Evolutionary conservation across 345 rosid genomes (phyloP).

Genomic region (Gossypium raimondii): DNA sequence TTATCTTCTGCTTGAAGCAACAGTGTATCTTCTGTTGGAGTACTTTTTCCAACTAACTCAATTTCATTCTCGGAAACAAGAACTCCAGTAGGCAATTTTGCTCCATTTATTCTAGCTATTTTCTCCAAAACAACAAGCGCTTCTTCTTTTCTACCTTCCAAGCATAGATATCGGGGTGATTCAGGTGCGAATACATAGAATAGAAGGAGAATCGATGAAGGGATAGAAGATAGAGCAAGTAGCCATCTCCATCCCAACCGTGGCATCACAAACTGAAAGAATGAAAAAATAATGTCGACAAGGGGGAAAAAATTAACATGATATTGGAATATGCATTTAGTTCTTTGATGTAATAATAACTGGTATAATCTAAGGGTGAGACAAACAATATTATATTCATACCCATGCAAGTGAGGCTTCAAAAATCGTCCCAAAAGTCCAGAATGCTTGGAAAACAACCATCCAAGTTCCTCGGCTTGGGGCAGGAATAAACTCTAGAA

Average conservation of each 20-base stretch:
- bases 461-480: conserved; percentile 90
- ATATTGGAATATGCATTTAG: too few relatives aligned
- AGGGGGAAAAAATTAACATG: background rate
- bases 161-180: conserved; percentile 78
- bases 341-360: too few relatives aligned
- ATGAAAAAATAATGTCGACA: background rate
- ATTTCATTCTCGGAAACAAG: conserved; percentile 59
- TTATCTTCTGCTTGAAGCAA: conserved; percentile 30
- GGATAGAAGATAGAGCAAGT: conserved; percentile 70
- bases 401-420: conserved; percentile 96
- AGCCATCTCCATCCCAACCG: conserved; percentile 89
- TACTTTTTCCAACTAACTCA: conserved; percentile 35
- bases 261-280: conserved; percentile 83
- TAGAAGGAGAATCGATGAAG: conserved; percentile 68
- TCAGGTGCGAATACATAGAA: conserved; percentile 73
- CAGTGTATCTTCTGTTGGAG: conserved; percentile 38
- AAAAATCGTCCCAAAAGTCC: conserved; percentile 78
- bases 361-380: too few relatives aligned
- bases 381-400: conserved; percentile 9
- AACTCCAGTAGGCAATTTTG: conserved; percentile 55
- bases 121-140: conserved; percentile 62
- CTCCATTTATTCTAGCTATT: conserved; percentile 53
- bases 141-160: conserved; percentile 63
- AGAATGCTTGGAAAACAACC: conserved; percentile 79
- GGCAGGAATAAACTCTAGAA: conserved; percentile 86